Evolutionary conservation across 1,284 basidiomycete genomes (phyloP), one percentile per base, ranked within the genome.

Genomic region (Tylopilus sp.): DNA sequence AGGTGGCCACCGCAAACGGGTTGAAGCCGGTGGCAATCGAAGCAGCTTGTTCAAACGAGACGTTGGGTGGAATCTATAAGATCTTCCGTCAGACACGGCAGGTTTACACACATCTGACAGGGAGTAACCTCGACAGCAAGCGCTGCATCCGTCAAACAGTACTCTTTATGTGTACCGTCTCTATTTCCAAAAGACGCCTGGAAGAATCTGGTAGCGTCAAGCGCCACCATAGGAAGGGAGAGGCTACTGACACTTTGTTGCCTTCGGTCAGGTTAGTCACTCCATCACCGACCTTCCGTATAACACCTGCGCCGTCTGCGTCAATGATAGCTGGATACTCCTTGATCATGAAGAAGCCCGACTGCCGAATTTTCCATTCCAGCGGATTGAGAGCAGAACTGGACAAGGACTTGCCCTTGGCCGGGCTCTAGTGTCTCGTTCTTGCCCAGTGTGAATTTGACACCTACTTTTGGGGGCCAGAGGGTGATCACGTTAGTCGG

Each of bases 41-140:
- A 1, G 72, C 70, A 31, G 60, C 67, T 52, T 67, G 65, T 8
- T 79, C 77, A 46, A 75, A 74, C 2, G 74, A 70, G 19, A 79
- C 48, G 19, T 70, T 73, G 21, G 41, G 10, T 8, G 39, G 49
- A 15, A 50, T 36, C 49, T 50, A 15, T 21, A 11, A 28, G 23
- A n/a, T 4, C 15, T 21, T 9, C 13, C 21, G 19, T 49, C 46
- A 30, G 21, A 11, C n/a, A 9, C 30, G 6, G 9, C 13, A 10
- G n/a, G 9, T 30, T 5, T 4, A 26, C 8, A 29, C n/a, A 3
- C n/a, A 11, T 23, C 23, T 4, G 21, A 45, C 26, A 4, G n/a
- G 10, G 8, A 3, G 31, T 3, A 26, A 74, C 74, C 61, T 75
- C 75, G 6, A 67, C 64, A 28, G 66, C 61, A 2, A 72, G 57